Evolutionary conservation across 768 basidiomycete genomes (phyloP).

Genomic region (Mycena olivaceomarginata): DNA sequence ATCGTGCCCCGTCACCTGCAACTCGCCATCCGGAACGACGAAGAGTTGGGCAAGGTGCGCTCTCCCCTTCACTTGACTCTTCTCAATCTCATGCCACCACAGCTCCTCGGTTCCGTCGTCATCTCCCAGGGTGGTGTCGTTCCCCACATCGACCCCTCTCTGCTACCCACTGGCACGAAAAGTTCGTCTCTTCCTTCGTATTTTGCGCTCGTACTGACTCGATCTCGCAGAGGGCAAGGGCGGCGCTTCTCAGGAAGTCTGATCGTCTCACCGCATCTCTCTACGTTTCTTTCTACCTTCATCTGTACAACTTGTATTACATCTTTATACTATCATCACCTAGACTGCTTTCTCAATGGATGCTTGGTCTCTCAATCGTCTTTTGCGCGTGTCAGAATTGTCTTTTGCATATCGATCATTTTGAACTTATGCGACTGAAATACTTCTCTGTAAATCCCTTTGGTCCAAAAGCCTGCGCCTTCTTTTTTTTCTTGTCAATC

Average conservation of each 20-base stretch:
- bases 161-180: constrained; percentile 32
- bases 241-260: background rate
- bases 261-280: background rate
- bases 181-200: background rate
- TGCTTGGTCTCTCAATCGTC: background rate
- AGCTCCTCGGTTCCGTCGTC: constrained; percentile 90
- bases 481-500: too few relatives aligned
- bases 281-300: background rate
- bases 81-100: constrained; percentile 8
- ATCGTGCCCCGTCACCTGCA: constrained; percentile 92
- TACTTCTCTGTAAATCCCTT: too few relatives aligned
- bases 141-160: constrained; percentile 66
- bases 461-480: too few relatives aligned
- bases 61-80: background rate
- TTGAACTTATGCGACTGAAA: too few relatives aligned
- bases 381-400: background rate
- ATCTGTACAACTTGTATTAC: background rate
- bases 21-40: constrained; percentile 90
- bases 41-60: constrained; percentile 66
- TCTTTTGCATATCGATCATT: too few relatives aligned
- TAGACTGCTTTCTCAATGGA: background rate
- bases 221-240: background rate
- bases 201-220: background rate
- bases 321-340: background rate
- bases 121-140: constrained; percentile 95